Percentiles rank a stretch among this genome's conserved stretches.
phyloP scores from a whole-genome alignment of 2,329 filamentous ascomycete species.

The Colletotrichum sp. region DNA sequence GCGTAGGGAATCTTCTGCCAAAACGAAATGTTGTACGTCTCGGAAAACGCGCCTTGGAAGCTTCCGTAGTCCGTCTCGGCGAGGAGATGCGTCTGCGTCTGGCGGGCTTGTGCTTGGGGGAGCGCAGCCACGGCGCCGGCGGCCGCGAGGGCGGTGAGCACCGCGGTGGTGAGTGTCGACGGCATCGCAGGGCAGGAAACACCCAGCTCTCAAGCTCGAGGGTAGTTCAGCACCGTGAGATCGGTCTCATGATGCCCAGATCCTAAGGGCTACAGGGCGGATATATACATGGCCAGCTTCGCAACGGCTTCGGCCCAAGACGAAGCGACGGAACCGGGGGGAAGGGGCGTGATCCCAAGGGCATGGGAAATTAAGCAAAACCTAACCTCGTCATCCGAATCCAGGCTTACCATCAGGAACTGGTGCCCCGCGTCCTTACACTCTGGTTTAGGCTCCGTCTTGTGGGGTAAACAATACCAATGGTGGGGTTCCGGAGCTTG shows the following conservation, averaged over 20 bases:
- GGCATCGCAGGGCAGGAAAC: background rate
- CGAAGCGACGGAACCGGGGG: background rate
- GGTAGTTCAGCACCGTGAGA: background rate
- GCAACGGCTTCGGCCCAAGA: background rate
- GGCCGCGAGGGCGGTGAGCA: background rate
- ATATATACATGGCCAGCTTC: background rate
- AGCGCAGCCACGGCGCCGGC: background rate
- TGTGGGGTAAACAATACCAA: background rate
- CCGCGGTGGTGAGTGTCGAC: background rate
- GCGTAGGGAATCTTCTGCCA: constrained; percentile 67
- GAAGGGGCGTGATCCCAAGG: background rate
- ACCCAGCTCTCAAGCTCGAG: background rate
- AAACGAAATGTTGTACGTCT: constrained; percentile 60
- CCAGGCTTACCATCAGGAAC: background rate
- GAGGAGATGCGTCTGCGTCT: constrained; percentile 7
- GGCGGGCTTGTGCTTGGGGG: background rate
- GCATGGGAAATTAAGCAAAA: background rate
- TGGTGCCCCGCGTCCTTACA: background rate
- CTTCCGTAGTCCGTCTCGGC: constrained; percentile 49
- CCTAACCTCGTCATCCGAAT: background rate
- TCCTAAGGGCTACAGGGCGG: background rate
- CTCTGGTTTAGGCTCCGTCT: background rate
- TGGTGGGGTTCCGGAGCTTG: background rate
- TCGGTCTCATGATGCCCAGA: background rate
- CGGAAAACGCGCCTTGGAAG: constrained; percentile 57